A percentile compares a stretch with the other conserved stretches of the same genome.
These are phyloP conservation scores for Cucurbita maxima DNA, from an alignment of 306 rosid genomes.

Conservation along the genomic window DNA sequence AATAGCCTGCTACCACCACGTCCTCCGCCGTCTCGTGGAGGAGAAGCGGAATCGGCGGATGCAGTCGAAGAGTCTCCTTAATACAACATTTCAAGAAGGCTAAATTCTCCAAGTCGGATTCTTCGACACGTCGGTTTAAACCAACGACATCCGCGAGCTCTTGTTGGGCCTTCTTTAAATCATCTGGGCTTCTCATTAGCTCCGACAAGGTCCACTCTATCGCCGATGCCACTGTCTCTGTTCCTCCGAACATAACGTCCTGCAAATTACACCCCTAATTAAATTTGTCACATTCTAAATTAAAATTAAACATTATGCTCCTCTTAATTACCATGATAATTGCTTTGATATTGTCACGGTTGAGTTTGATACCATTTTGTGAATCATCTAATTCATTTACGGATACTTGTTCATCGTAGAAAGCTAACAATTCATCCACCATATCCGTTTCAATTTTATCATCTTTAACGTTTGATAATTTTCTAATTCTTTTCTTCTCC, in stretches of 20 bases:
- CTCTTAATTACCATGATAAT: conserved; percentile 60
- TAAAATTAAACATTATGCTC: background rate
- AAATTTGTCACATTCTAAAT: too few relatives aligned
- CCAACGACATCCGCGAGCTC: conserved; percentile 64
- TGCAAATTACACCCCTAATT: background rate
- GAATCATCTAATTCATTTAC: conserved; percentile 26
- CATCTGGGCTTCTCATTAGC: conserved; percentile 60
- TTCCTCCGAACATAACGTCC: conserved; percentile 97
- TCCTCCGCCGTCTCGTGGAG: conserved; percentile 87
- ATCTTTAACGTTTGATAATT: background rate
- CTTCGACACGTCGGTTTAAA: conserved; percentile 48
- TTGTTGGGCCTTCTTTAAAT: conserved; percentile 40
- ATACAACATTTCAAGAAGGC: conserved; percentile 33
- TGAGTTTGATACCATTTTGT: conserved; percentile 45
- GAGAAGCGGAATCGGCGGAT: conserved; percentile 89
- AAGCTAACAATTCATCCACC: conserved; percentile 82
- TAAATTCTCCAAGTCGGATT: conserved; percentile 50
- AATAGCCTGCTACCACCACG: conserved; percentile 34
- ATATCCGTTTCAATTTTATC: conserved; percentile 36
- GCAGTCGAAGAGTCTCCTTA: conserved; percentile 69
- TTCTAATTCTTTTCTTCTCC: conserved; percentile 14
- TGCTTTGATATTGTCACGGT: conserved; percentile 73
- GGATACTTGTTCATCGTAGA: conserved; percentile 29
- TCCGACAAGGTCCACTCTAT: conserved; percentile 88
- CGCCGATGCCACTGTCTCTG: conserved; percentile 91